Base-by-base conservation (phyloP, 768 basidiomycete species). In the Collybiopsis confluens region DNA sequence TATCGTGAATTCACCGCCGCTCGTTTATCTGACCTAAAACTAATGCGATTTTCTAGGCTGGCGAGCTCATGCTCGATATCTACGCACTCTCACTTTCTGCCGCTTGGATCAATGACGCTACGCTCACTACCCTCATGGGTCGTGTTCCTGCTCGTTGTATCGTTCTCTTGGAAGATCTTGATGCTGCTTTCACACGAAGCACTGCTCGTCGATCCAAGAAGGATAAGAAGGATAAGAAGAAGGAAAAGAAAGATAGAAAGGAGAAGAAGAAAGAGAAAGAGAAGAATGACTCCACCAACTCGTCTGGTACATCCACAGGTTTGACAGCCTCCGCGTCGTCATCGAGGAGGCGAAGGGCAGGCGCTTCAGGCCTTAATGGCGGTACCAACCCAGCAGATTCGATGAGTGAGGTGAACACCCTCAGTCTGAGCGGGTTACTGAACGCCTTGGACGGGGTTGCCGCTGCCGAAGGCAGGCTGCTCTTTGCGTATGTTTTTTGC, bases 401-500 rank as follows among this genome's bases (percentile, higher is more conserved):
- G 26, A 66, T 90, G 53, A 86, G 85, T 8, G 90, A 91, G 56
- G 79, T 88, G 55, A 92, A 92, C 61, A 92, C 90, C 0, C 73
- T 93, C 43, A 89, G 81, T 59, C 69, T 93, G 64, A 90, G 87
- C 57, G 91, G 91, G 36, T 64, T 93, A 62, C 70, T 94, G 49
- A 93, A 93, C 60, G 88, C 90, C 7, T 73, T 94, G 51, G 92
- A 94, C 61, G 91, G 90, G 44, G 90, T 92, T 27, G 88, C 88
- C 2, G 90, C 90, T 16, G 83, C 88, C 1, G 93, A 96, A 64
- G 92, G 92, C 6, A 80, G 93, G 7, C 77, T 96, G 20, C 75
- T 96, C 30, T 94, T 95, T 60, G 93, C 92, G 88, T 92, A 63
- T 72, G 90, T 81, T 18, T 54, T 44, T 54, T 24, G 28, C n/a